Conservation (phyloP, 768 basidiomycete genomes). For the Phanerochaete carnosa region DNA sequence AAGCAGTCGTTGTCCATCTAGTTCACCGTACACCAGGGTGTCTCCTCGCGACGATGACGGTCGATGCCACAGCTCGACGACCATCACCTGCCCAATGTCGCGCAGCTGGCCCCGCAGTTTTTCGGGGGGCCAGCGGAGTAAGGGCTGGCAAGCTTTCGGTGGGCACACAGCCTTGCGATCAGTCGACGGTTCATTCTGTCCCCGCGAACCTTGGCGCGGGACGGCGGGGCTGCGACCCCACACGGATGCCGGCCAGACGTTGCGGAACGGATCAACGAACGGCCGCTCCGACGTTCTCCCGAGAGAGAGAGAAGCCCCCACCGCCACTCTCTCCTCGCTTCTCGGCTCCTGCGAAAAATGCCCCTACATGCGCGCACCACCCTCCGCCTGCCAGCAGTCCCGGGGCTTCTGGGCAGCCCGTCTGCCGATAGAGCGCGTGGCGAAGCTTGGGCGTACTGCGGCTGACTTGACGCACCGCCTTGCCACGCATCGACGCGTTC, state of each 20-base stretch:
- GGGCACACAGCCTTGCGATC: no score
- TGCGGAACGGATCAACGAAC: no score
- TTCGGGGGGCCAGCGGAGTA: background rate
- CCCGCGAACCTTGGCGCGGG: no score
- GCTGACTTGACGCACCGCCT: background rate
- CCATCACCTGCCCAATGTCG: background rate
- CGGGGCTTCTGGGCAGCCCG: background rate
- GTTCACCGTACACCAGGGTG: no score
- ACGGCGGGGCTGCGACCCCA: no score
- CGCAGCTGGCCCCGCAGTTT: background rate
- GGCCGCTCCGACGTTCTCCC: no score
- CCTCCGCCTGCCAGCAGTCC: background rate
- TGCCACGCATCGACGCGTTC: background rate
- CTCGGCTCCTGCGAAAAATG: background rate
- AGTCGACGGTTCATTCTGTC: no score
- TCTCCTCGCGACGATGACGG: background rate
- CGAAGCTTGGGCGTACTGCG: background rate
- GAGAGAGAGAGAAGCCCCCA: no score
- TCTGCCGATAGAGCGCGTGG: background rate
- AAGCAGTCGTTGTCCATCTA: background rate
- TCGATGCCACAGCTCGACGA: background rate
- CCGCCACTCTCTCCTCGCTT: no score
- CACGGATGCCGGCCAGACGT: no score
- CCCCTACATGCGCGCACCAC: background rate
- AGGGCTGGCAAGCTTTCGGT: background rate